Percentiles rank a stretch among this genome's conserved stretches.
These are phyloP conservation scores for Leishmania braziliensis DNA, from an alignment of 208 protist genomes.

Conservation along the genomic window DNA sequence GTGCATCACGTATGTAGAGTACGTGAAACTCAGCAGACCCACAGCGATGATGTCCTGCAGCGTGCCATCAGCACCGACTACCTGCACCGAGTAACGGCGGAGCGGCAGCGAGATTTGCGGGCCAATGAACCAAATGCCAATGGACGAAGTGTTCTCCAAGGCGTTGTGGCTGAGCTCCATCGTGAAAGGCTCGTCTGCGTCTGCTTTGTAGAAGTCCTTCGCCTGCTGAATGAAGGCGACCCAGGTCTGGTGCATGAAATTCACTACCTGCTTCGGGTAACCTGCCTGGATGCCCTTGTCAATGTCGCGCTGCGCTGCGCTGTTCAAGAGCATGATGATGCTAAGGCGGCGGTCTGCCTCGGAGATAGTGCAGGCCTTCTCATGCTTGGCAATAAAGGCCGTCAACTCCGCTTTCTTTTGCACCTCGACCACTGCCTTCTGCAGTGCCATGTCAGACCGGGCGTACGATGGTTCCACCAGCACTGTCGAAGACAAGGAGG, in stretches of 20 bases:
- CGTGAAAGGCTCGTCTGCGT: slow-evolving; percentile 16
- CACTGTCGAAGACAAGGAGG: slow-evolving; percentile 1
- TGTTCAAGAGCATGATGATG: slow-evolving; percentile 49
- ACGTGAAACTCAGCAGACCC: slow-evolving; percentile 65
- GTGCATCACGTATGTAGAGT: slow-evolving; percentile 84
- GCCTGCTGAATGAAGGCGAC: slow-evolving; percentile 53
- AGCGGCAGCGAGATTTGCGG: slow-evolving; percentile 65
- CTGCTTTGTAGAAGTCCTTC: slow-evolving; percentile 39
- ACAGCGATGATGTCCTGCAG: slow-evolving; percentile 56
- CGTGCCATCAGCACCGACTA: slow-evolving; percentile 34
- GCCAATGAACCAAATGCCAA: slow-evolving; percentile 75
- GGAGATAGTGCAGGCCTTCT: slow-evolving; percentile 28
- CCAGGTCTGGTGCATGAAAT: slow-evolving; percentile 69
- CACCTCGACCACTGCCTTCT: slow-evolving; percentile 30
- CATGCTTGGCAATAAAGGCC: slow-evolving; percentile 44
- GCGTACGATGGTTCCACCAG: not conserved
- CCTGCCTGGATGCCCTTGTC: slow-evolving; percentile 5
- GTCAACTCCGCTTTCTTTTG: slow-evolving; percentile 39
- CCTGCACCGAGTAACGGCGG: slow-evolving; percentile 62
- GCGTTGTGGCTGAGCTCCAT: slow-evolving; percentile 38
- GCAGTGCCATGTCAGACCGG: slow-evolving; percentile 42
- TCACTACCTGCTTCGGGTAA: slow-evolving; percentile 41
- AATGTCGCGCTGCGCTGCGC: slow-evolving; percentile 53
- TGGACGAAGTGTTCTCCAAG: slow-evolving; percentile 69
- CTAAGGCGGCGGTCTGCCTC: slow-evolving; percentile 36